Evolutionary conservation across 371 early-diverging fungal genomes (phyloP), one percentile per base, ranked within the genome.

Genomic region (Mortierella sp.): DNA sequence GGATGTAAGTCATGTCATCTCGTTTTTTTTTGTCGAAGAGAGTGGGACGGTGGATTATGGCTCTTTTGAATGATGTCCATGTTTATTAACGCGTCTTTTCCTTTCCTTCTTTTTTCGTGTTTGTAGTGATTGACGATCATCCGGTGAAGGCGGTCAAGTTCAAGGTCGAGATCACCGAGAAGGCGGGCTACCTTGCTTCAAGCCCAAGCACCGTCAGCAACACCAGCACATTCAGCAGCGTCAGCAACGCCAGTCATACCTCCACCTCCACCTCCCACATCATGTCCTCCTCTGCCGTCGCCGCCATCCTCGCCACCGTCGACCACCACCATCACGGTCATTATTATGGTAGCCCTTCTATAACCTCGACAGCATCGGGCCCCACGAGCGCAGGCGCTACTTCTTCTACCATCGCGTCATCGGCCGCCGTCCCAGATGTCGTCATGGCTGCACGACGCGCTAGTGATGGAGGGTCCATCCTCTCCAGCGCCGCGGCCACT

Each of bases 131-230:
- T 16, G 55, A 74, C n/a, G 75, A 63, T 4, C 88, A 83, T n/a
- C 38, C 35, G 3, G 79, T 70, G 2, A 91, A 91, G 74, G 83
- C 81, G 16, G 89, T 90, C 77, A 91, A 91, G 79, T 92, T 92
- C 78, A 91, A 90, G 70, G 86, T 92, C 48, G 92, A 92, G 38
- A 87, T 92, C 35, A 44, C 49, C 0, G 86, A 86, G 54, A 86
- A 82, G 55, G 38, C 75, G 3, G 75, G 75, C 0, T 60, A 68
- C 46, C 27, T 81, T 0, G 63, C 41, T 6, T 70, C 83, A 21
- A 77, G 79, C 27, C 35, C 79, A 11, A 73, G 79, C n/a, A 63
- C 12, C 27, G 48, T 71, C 29, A 79, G 82, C 56, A 79, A 55
- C 38, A 60, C 49, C 48, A 78, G 83, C 18, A 72, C 49, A 38